Evolutionary conservation across 176 grass and related monocot species (phyloP).

Genomic region (Lolium perenne): DNA sequence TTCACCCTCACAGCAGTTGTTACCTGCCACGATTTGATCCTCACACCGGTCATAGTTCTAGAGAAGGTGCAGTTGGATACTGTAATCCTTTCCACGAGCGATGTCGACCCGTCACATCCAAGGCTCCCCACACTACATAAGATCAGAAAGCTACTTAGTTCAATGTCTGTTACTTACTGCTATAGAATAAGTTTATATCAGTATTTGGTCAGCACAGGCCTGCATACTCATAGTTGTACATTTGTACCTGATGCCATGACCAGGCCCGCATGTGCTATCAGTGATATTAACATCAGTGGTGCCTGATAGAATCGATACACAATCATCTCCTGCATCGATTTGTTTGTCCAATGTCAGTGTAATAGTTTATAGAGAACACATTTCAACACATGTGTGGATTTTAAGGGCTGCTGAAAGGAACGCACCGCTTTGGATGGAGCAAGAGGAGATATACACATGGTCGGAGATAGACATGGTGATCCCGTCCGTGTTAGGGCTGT

Average conservation of each 20-base stretch:
- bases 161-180: conserved; percentile 16
- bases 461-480: conserved; percentile 47
- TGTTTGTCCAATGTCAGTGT: neutral
- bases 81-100: conserved; percentile 47
- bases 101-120: conserved; percentile 12
- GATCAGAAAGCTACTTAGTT: conserved; percentile 2
- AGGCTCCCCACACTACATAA: conserved; percentile 77
- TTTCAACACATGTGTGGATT: neutral
- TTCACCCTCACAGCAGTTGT: neutral
- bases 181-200: neutral
- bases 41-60: conserved; percentile 52
- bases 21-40: conserved; percentile 88
- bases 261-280: conserved; percentile 60
- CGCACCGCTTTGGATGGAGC: conserved; percentile 57
- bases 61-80: conserved; percentile 22
- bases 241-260: conserved; percentile 85
- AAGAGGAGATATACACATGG: conserved; percentile 48
- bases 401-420: neutral
- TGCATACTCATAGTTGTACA: neutral
- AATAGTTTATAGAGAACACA: neutral
- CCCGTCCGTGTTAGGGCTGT: conserved; percentile 86
- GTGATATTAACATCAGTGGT: conserved; percentile 47
- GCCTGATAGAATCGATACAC: conserved; percentile 54
- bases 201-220: neutral
- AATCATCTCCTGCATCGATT: conserved; percentile 69